Conservation (phyloP, 768 basidiomycete genomes). For the Serendipita sp. region DNA sequence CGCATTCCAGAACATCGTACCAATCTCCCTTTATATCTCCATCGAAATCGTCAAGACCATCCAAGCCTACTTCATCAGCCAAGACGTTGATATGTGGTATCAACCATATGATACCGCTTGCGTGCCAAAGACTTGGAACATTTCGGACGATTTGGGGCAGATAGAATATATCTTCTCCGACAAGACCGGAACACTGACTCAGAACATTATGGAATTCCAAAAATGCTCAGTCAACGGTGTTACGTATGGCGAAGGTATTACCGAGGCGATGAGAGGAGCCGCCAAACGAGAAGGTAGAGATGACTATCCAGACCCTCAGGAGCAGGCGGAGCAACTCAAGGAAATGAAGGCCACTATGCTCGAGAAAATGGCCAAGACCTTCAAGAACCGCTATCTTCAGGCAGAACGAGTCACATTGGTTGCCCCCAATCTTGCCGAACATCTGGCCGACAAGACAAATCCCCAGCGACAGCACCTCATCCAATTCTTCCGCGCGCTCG, state of each 20-base stretch:
- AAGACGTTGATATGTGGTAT: conserved; percentile 96
- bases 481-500: conserved; percentile 88
- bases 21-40: conserved; percentile 89
- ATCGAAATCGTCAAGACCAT: conserved; percentile 98
- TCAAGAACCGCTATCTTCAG: conserved; percentile 80
- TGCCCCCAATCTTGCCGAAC: conserved; percentile 67
- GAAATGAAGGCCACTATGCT: conserved; percentile 64
- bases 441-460: conserved; percentile 44
- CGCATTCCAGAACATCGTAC: conserved; percentile 94
- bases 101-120: conserved; percentile 70
- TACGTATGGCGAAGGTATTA: conserved; percentile 82
- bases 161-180: conserved; percentile 92
- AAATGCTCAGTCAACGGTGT: conserved; percentile 79
- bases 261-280: conserved; percentile 87
- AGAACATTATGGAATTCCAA: conserved; percentile 98
- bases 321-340: conserved; percentile 49
- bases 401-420: conserved; percentile 71
- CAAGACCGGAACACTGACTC: conserved; percentile 94
- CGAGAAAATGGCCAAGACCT: conserved; percentile 48
- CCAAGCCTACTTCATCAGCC: conserved; percentile 90
- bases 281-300: conserved; percentile 64
- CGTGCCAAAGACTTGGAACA: conserved; percentile 95
- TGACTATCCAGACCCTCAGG: conserved; percentile 48
- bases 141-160: conserved; percentile 95
- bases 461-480: conserved; percentile 51